Evolutionary conservation across 345 rosid genomes (phyloP).

Genomic region (Xanthoceras sorbifolium): DNA sequence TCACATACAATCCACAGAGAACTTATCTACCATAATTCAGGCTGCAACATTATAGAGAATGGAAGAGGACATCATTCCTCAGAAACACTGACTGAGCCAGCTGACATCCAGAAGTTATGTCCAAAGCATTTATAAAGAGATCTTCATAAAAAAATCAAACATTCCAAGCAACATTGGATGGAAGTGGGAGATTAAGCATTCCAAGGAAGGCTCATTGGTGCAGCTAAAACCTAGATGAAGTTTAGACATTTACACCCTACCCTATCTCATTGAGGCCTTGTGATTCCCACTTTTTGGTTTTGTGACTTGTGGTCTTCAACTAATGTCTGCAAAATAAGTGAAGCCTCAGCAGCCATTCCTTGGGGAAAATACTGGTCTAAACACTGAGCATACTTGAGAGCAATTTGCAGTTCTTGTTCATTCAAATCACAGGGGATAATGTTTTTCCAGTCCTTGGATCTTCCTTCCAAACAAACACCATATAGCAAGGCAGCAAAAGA

Average conservation of each 20-base stretch:
- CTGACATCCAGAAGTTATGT: background rate
- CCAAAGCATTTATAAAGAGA: background rate
- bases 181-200: background rate
- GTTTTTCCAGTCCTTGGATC: conserved; percentile 57
- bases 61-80: background rate
- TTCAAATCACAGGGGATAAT: conserved; percentile 40
- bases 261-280: conserved; percentile 28
- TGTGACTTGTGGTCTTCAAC: conserved; percentile 32
- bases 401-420: conserved; percentile 47
- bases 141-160: background rate
- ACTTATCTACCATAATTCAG: background rate
- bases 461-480: conserved; percentile 63
- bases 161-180: background rate
- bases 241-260: background rate
- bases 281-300: conserved; percentile 21
- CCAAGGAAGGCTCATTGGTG: background rate
- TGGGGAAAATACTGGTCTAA: conserved; percentile 44
- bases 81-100: too few relatives aligned
- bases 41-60: background rate
- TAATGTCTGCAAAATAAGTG: conserved; percentile 46
- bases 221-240: conserved; percentile 2
- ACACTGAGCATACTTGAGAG: conserved; percentile 46
- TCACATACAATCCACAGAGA: background rate
- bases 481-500: conserved; percentile 60
- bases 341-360: conserved; percentile 49